These are phyloP conservation scores for Ramularia collo-cygni DNA, from an alignment of 2,329 filamentous ascomycete genomes.

Conservation along the genomic window DNA sequence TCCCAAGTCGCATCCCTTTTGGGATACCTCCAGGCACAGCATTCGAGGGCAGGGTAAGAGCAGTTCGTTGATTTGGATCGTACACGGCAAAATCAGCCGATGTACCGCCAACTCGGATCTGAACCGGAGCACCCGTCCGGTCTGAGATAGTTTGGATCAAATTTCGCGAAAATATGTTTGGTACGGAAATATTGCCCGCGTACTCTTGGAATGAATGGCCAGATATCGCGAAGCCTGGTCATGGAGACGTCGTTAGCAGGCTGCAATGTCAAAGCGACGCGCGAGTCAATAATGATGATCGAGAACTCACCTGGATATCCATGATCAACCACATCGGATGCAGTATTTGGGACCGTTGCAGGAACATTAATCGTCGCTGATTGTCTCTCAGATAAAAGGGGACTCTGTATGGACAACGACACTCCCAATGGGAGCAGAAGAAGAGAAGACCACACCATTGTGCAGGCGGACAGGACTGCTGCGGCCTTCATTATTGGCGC, in stretches of 20 bases:
- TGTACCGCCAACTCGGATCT: conserved; percentile 13
- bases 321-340: conserved; percentile 4
- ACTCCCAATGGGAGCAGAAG: conserved; percentile 9
- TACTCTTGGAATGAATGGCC: conserved; percentile 14
- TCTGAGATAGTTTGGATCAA: conserved; percentile 7
- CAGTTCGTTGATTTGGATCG: conserved; percentile 3
- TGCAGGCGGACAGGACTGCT: neutral
- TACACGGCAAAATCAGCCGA: conserved; percentile 11
- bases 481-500: no score
- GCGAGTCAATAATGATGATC: no score
- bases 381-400: conserved; percentile 3
- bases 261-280: no score
- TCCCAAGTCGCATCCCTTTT: conserved; percentile 9
- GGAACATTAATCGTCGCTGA: conserved; percentile 2
- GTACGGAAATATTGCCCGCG: conserved; percentile 9
- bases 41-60: conserved; percentile 3
- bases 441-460: conserved; percentile 8
- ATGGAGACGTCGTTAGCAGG: neutral
- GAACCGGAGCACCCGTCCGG: conserved; percentile 7
- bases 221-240: conserved; percentile 8
- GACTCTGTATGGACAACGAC: conserved; percentile 4
- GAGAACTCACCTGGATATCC: neutral
- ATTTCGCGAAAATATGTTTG: conserved; percentile 11
- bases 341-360: conserved; percentile 1
- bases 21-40: conserved; percentile 5